A percentile compares a stretch with the other conserved stretches of the same genome.
Evolutionary conservation across 2,329 filamentous ascomycete species (phyloP).

Genomic region (Tolypocladium guangdongense): DNA sequence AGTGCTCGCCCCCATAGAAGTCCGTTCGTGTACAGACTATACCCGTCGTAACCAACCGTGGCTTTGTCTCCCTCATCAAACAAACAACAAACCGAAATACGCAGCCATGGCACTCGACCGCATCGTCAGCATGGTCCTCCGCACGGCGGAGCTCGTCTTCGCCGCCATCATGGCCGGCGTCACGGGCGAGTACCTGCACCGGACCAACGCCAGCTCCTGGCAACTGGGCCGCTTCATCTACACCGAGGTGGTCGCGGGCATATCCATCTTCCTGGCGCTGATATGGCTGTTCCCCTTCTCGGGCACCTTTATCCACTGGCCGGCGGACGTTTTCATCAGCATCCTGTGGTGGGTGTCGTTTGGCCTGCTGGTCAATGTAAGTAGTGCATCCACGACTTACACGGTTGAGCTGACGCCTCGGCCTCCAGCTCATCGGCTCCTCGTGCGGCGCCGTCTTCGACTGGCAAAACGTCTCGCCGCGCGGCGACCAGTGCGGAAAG

Average conservation of each 20-base stretch:
- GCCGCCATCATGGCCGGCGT: slow-evolving; percentile 63
- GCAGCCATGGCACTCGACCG: slow-evolving; percentile 27
- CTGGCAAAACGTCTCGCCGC: slow-evolving; percentile 44
- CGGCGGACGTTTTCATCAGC: slow-evolving; percentile 58
- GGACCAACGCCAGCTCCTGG: slow-evolving; percentile 36
- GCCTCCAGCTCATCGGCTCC: slow-evolving; percentile 27
- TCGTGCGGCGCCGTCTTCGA: slow-evolving; percentile 46
- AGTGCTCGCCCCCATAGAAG: neutral
- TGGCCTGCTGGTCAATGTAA: slow-evolving; percentile 51
- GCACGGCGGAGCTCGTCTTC: slow-evolving; percentile 49
- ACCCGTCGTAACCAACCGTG: neutral
- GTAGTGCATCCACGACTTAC: slow-evolving; percentile 12
- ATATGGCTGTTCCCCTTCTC: slow-evolving; percentile 66
- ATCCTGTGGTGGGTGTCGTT: slow-evolving; percentile 61
- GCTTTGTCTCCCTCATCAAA: too few species aligned
- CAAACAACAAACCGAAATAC: neutral
- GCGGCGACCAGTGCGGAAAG: slow-evolving; percentile 46
- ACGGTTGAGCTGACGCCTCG: slow-evolving; percentile 2
- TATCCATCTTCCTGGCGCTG: slow-evolving; percentile 58
- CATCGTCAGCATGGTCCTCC: slow-evolving; percentile 27
- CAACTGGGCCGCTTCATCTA: slow-evolving; percentile 59
- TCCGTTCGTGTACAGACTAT: neutral
- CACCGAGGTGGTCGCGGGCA: slow-evolving; percentile 56
- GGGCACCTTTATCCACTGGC: slow-evolving; percentile 57
- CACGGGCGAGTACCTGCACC: slow-evolving; percentile 54